These are phyloP conservation scores for Carex pumila DNA, from an alignment of 176 grass and related monocot genomes.

Conservation along the genomic window DNA sequence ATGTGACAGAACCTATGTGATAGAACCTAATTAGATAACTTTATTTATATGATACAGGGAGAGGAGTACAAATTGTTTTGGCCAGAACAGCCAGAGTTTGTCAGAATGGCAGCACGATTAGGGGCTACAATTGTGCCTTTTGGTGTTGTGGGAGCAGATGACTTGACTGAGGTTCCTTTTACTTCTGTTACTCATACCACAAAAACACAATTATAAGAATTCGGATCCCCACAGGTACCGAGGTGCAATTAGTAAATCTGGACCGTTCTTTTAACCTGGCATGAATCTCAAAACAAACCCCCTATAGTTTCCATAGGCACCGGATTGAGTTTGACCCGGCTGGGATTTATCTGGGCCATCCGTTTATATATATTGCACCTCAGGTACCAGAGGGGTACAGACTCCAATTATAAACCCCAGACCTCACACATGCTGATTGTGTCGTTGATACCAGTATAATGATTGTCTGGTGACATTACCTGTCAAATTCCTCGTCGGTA, in stretches of 20 bases:
- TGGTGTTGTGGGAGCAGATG: conserved; percentile 83
- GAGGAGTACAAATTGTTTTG: conserved; percentile 92
- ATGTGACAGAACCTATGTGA: not conserved
- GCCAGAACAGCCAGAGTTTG: conserved; percentile 92
- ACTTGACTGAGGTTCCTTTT: conserved; percentile 54
- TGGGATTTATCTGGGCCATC: too few relatives aligned
- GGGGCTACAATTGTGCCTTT: conserved; percentile 78
- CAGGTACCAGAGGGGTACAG: too few relatives aligned
- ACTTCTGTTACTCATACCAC: not conserved
- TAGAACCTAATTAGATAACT: not conserved
- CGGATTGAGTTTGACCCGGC: too few relatives aligned
- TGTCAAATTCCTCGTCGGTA: not conserved
- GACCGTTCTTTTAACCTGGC: too few relatives aligned
- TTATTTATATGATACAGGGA: conserved; percentile 36
- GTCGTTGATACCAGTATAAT: not conserved
- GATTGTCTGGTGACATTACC: not conserved
- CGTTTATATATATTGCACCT: too few relatives aligned
- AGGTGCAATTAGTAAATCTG: too few relatives aligned
- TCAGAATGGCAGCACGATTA: conserved; percentile 88
- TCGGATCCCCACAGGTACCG: too few relatives aligned
- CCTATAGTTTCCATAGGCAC: too few relatives aligned
- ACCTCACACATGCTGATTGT: not conserved
- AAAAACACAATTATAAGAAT: not conserved
- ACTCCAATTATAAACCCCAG: not conserved
- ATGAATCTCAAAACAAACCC: too few relatives aligned